Evolutionary conservation across 768 basidiomycete species (phyloP), one percentile per base, ranked within the genome.

Genomic region (Amyloporia xantha): DNA sequence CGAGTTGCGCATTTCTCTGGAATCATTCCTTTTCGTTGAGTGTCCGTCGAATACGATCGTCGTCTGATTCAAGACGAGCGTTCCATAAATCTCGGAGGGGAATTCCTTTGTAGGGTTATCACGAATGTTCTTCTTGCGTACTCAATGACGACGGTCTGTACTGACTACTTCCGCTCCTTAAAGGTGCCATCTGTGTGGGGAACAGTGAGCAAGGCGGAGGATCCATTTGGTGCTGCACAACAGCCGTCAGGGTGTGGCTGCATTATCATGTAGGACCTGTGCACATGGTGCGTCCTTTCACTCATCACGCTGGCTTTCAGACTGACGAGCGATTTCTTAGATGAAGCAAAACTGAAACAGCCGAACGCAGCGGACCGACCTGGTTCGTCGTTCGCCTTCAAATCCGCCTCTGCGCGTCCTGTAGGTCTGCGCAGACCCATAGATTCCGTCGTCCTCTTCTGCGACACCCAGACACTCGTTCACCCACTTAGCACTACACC

Each of bases 111-210:
- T n/a, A n/a, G n/a, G n/a, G n/a, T n/a, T n/a, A n/a, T n/a, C n/a
- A n/a, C n/a, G n/a, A n/a, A n/a, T n/a, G n/a, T n/a, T n/a, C n/a
- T n/a, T n/a, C n/a, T n/a, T n/a, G n/a, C n/a, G n/a, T n/a, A n/a
- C n/a, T n/a, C n/a, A n/a, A n/a, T n/a, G n/a, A n/a, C n/a, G n/a
- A n/a, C n/a, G n/a, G n/a, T n/a, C n/a, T n/a, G n/a, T n/a, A n/a
- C n/a, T n/a, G n/a, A n/a, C n/a, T n/a, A n/a, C n/a, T n/a, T n/a
- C n/a, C n/a, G n/a, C n/a, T n/a, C 30, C 30, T 15, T 33, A 20
- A 60, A 93, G 87, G 86, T 95, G 42, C 93, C 94, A 21, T 92
- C 89, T 17, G 91, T 99, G 1, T 99, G 96, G 96, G 96, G 96
- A 9, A 85, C 90, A 20, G 84, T 95, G n/a, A 82, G 81, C 55